These are phyloP conservation scores for Penicillium sp. DNA, from an alignment of 2,329 filamentous ascomycete species.

Conservation along the genomic window DNA sequence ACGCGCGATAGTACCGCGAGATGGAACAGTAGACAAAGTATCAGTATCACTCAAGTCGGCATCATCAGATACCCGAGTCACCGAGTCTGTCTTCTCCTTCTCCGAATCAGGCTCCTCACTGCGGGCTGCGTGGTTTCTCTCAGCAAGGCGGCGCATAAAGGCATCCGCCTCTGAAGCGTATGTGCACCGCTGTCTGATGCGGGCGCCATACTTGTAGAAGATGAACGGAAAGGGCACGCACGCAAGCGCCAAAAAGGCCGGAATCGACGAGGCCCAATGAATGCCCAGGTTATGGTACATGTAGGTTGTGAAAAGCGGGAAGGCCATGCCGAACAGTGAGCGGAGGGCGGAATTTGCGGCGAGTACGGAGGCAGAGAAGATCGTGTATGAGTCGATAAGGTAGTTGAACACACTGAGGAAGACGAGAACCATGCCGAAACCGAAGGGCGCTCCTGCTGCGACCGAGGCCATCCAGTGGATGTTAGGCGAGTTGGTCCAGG, in stretches of 20 bases:
- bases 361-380: constrained; percentile 28
- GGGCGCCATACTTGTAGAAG: constrained; percentile 30
- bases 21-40: constrained; percentile 21
- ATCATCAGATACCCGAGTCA: background rate
- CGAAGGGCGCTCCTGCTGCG: constrained; percentile 27
- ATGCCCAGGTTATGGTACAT: constrained; percentile 29
- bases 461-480: constrained; percentile 28
- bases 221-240: constrained; percentile 30
- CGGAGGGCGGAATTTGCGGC: constrained; percentile 28
- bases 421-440: constrained; percentile 28
- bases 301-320: constrained; percentile 29
- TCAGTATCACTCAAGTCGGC: constrained; percentile 17
- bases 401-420: constrained; percentile 30
- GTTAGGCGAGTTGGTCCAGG: constrained; percentile 32
- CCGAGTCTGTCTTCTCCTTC: constrained; percentile 7
- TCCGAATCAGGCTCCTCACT: background rate
- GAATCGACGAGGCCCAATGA: constrained; percentile 28
- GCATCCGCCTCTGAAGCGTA: constrained; percentile 33
- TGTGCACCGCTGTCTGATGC: constrained; percentile 20
- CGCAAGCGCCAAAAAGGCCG: constrained; percentile 27
- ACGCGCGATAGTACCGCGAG: constrained; percentile 17
- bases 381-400: constrained; percentile 29
- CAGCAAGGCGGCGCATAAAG: constrained; percentile 34
- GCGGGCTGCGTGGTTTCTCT: constrained; percentile 18
- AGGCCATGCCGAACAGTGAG: constrained; percentile 27